Percentiles rank a stretch among this genome's conserved stretches.
These are phyloP conservation scores for Apiospora marii DNA, from an alignment of 2,329 filamentous ascomycete genomes.

Conservation along the genomic window DNA sequence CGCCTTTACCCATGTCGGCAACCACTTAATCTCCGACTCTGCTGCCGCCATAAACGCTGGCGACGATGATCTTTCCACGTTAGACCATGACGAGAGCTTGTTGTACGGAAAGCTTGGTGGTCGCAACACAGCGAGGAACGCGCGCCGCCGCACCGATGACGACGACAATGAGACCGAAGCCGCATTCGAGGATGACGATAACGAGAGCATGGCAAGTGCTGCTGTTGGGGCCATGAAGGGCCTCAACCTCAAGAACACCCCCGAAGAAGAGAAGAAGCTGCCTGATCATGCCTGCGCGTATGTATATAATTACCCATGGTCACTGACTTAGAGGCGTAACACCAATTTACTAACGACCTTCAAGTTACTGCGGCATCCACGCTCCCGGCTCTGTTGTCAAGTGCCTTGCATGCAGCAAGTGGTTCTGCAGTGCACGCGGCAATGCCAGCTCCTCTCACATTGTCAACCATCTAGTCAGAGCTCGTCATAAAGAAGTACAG, in stretches of 20 bases:
- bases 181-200: slow-evolving; percentile 80
- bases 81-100: slow-evolving; percentile 82
- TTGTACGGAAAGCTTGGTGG: slow-evolving; percentile 75
- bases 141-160: slow-evolving; percentile 76
- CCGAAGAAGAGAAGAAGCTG: slow-evolving; percentile 88
- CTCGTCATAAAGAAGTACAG: slow-evolving; percentile 98
- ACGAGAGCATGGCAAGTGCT: slow-evolving; percentile 78
- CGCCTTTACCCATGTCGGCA: slow-evolving; percentile 87
- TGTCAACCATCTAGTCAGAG: slow-evolving; percentile 96
- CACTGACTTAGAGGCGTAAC: slow-evolving; percentile 21
- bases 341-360: slow-evolving; percentile 29
- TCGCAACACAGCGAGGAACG: slow-evolving; percentile 56
- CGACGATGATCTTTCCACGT: slow-evolving; percentile 75
- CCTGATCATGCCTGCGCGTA: slow-evolving; percentile 96
- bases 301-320: slow-evolving; percentile 48
- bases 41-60: slow-evolving; percentile 87
- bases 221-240: slow-evolving; percentile 79
- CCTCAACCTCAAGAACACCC: slow-evolving; percentile 57
- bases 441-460: slow-evolving; percentile 98
- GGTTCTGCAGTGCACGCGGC: slow-evolving; percentile 97
- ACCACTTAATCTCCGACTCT: slow-evolving; percentile 85
- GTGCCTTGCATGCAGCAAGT: slow-evolving; percentile 94
- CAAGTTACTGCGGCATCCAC: slow-evolving; percentile 95
- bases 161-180: slow-evolving; percentile 89
- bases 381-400: slow-evolving; percentile 95